Evolutionary conservation across 108 stramenopile species (phyloP).

Genomic region (Nitzschia sp.): DNA sequence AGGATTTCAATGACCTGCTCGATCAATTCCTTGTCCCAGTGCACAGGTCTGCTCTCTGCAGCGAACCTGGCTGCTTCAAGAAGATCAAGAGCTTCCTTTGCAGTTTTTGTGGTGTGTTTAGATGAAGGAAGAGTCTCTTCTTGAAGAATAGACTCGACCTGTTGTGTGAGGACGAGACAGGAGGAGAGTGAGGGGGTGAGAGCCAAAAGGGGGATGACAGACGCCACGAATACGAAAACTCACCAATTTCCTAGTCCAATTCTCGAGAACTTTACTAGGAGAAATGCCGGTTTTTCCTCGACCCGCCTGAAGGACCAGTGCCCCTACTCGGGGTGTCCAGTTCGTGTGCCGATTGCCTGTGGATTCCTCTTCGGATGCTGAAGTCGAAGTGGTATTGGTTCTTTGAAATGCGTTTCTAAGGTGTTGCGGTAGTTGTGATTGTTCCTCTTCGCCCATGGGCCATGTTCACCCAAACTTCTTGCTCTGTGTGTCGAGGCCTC

Average conservation of each 20-base stretch:
- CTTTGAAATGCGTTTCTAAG: slow-evolving; percentile 25
- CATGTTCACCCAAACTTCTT: slow-evolving; percentile 49
- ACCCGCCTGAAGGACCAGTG: slow-evolving; percentile 50
- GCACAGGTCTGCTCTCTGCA: slow-evolving; percentile 15
- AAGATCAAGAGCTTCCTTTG: slow-evolving; percentile 25
- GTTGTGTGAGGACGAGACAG: too few relatives aligned
- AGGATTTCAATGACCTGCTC: slow-evolving; percentile 30
- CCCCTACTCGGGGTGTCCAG: slow-evolving; percentile 47
- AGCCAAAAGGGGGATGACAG: slow-evolving; percentile 2
- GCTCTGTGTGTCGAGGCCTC: too few relatives aligned
- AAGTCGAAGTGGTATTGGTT: slow-evolving; percentile 15
- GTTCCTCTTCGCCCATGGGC: slow-evolving; percentile 68
- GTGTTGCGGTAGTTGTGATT: slow-evolving; percentile 39
- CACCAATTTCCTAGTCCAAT: slow-evolving; percentile 50
- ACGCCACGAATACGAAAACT: slow-evolving; percentile 38
- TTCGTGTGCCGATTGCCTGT: slow-evolving; percentile 23
- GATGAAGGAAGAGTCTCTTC: slow-evolving; percentile 17
- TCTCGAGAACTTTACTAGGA: slow-evolving; percentile 37
- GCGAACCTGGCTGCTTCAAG: slow-evolving; percentile 24
- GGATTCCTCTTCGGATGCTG: slow-evolving; percentile 25
- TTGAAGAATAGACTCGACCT: slow-evolving; percentile 2
- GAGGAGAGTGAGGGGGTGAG: background rate
- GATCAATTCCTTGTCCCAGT: slow-evolving; percentile 34
- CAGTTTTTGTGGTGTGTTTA: slow-evolving; percentile 14
- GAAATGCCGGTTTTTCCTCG: slow-evolving; percentile 41